phyloP scores from a whole-genome alignment of 305 asterid species.

The Solanum chacoense region DNA sequence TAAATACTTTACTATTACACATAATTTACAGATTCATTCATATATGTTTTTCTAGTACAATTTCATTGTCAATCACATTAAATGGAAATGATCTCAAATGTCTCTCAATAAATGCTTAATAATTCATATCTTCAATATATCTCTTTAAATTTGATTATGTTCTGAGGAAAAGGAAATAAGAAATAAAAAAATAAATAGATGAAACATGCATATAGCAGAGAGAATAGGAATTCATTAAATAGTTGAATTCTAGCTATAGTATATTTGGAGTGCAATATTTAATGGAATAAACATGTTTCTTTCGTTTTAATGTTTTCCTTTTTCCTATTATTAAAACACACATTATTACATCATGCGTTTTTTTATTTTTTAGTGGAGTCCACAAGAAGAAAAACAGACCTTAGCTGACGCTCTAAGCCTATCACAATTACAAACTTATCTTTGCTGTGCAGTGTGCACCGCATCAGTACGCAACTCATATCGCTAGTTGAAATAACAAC shows the following conservation, averaged over 20 bases:
- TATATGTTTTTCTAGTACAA: background rate
- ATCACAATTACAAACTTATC: background rate
- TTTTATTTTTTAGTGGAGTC: background rate
- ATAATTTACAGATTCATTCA: background rate
- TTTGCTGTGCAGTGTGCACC: background rate
- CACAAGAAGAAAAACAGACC: background rate
- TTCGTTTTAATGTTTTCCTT: background rate
- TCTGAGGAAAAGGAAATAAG: background rate
- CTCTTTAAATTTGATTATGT: background rate
- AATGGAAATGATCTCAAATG: background rate
- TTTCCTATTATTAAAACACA: background rate
- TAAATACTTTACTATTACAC: background rate
- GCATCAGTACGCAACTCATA: background rate
- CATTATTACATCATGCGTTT: background rate
- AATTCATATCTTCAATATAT: too few species aligned
- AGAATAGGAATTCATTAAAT: background rate
- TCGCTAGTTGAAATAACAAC: background rate
- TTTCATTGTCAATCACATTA: background rate
- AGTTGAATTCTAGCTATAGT: background rate
- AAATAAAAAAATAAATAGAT: background rate
- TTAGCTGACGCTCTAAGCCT: background rate
- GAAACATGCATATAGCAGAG: background rate
- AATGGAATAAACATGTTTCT: background rate
- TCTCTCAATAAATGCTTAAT: background rate
- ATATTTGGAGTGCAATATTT: background rate